Evolutionary conservation across 2,329 filamentous ascomycete species (phyloP).

Genomic region (Sporothrix protearum): DNA sequence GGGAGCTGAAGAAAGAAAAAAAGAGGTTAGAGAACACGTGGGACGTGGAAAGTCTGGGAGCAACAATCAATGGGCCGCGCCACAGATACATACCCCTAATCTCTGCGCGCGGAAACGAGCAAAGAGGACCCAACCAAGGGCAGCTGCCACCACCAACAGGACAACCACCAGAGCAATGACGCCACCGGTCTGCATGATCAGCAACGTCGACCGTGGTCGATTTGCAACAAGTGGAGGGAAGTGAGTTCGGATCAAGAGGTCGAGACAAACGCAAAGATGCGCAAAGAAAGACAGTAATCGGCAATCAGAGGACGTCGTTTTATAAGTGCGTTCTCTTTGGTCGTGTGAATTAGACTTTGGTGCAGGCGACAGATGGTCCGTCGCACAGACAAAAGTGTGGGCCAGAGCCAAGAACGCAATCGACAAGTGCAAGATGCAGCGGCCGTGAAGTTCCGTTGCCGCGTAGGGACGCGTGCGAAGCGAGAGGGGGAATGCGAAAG

Average conservation of each 20-base stretch:
- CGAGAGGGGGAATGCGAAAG: neutral
- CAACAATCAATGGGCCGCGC: too few species aligned
- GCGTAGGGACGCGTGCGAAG: neutral
- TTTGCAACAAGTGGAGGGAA: neutral
- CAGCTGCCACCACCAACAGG: conserved; percentile 55
- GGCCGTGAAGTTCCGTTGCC: neutral
- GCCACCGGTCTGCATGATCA: conserved; percentile 56
- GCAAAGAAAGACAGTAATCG: neutral
- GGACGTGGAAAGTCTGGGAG: too few species aligned
- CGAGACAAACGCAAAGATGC: neutral
- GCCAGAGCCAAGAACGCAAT: conserved; percentile 12
- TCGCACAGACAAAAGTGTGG: conserved; percentile 14
- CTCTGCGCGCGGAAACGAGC: conserved; percentile 68
- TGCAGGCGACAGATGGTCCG: neutral
- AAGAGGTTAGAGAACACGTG: neutral
- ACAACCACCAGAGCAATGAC: conserved; percentile 71
- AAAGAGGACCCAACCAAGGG: conserved; percentile 65
- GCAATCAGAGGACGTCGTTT: neutral
- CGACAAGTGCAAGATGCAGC: neutral
- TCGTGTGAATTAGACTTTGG: neutral
- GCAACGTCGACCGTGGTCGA: conserved; percentile 8
- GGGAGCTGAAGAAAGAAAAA: conserved; percentile 52
- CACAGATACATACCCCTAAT: conserved; percentile 56
- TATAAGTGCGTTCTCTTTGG: neutral
- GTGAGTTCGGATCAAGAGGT: neutral